A percentile compares a stretch with the other conserved stretches of the same genome.
phyloP scores from a whole-genome alignment of 2,329 filamentous ascomycete genomes.

The Diaporthe aspalathi region DNA sequence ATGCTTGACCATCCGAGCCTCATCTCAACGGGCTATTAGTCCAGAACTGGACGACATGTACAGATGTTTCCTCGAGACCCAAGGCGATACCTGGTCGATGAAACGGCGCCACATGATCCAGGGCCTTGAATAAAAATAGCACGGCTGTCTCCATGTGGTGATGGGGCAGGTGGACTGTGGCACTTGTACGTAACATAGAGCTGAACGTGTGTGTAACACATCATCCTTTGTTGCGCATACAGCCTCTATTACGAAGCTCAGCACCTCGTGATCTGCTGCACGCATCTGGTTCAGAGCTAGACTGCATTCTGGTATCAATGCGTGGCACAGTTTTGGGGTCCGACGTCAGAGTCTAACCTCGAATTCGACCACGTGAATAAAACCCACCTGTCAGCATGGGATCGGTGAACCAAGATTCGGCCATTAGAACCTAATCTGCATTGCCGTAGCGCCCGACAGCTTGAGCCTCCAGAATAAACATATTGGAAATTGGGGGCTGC shows the following conservation, averaged over 20 bases:
- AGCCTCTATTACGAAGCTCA: not conserved
- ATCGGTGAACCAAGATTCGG: not conserved
- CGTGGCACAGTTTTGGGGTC: not conserved
- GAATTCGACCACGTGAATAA: not conserved
- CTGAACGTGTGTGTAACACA: conserved; percentile 5
- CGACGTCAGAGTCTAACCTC: not conserved
- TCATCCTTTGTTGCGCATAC: not conserved
- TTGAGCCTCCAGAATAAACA: not conserved
- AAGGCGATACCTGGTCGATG: not conserved
- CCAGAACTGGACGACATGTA: not conserved
- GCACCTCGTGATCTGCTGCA: not conserved
- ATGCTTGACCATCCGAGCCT: conserved; percentile 13
- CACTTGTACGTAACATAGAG: not conserved
- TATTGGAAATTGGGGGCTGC: not conserved
- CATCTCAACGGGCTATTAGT: not conserved
- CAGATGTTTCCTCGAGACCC: not conserved
- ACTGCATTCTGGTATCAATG: not conserved
- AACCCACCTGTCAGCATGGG: not conserved
- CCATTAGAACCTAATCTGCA: conserved; percentile 4
- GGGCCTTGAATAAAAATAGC: conserved; percentile 1
- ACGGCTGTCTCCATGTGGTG: not conserved
- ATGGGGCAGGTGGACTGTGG: not conserved
- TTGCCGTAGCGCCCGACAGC: too few species aligned
- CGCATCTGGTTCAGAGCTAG: not conserved
- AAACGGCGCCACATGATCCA: not conserved